Percentiles rank a stretch among this genome's conserved stretches.
These are phyloP conservation scores for Eimeria maxima DNA, from an alignment of 169 alveolate species.

Conservation along the genomic window DNA sequence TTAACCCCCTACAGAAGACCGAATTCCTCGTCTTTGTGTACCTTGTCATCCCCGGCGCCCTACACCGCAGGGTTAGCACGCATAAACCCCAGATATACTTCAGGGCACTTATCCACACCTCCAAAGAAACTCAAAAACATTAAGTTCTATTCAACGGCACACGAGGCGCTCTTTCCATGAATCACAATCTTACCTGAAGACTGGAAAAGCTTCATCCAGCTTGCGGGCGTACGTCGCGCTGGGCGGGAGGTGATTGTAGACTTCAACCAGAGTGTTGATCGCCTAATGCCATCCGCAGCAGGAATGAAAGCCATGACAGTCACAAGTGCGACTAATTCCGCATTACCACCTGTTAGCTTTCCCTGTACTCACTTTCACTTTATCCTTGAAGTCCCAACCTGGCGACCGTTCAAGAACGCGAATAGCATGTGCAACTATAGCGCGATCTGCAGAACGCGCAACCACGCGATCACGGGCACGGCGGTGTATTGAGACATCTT, in stretches of 20 bases:
- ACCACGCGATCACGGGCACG: neutral
- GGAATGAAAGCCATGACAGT: neutral
- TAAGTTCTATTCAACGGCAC: neutral
- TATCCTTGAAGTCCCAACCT: slow-evolving; percentile 84
- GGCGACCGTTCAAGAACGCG: slow-evolving; percentile 85
- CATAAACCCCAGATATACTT: neutral
- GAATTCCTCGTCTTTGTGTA: slow-evolving; percentile 59
- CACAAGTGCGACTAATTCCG: neutral
- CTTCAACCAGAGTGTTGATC: slow-evolving; percentile 82
- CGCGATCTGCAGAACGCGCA: slow-evolving; percentile 73
- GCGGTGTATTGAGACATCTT: neutral
- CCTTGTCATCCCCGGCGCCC: slow-evolving; percentile 69
- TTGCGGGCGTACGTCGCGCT: slow-evolving; percentile 63
- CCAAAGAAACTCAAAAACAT: neutral
- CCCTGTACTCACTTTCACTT: slow-evolving; percentile 63
- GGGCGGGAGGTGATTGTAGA: slow-evolving; percentile 84
- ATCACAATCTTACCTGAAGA: slow-evolving; percentile 67
- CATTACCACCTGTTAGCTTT: neutral
- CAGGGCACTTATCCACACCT: neutral
- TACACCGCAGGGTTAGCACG: slow-evolving; percentile 18
- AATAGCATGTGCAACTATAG: slow-evolving; percentile 83
- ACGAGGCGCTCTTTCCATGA: neutral
- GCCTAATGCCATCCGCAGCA: slow-evolving; percentile 41
- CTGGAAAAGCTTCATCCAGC: slow-evolving; percentile 84
- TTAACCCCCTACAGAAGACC: slow-evolving; percentile 70